These are phyloP conservation scores for Sporothrix pallida DNA, from an alignment of 2,329 filamentous ascomycete species.

Conservation along the genomic window DNA sequence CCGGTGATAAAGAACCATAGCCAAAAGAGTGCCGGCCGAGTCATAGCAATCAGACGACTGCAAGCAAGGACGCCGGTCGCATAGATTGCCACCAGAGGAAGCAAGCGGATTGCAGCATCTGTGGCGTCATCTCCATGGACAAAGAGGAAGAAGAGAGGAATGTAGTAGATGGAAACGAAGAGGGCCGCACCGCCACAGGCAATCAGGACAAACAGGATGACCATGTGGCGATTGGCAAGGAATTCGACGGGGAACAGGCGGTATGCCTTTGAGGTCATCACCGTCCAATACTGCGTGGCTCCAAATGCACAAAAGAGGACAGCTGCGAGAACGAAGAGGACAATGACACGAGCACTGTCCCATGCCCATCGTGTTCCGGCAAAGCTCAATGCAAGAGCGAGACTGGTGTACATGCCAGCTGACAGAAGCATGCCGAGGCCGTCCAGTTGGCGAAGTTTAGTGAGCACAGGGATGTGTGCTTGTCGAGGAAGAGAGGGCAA, in stretches of 20 bases:
- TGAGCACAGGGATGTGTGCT: slow-evolving; percentile 34
- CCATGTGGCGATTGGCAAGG: slow-evolving; percentile 45
- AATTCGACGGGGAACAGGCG: slow-evolving; percentile 57
- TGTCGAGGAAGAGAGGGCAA: slow-evolving; percentile 41
- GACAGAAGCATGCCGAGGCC: slow-evolving; percentile 52
- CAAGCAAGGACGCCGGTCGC: slow-evolving; percentile 45
- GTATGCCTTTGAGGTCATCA: slow-evolving; percentile 49
- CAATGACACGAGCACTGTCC: slow-evolving; percentile 42
- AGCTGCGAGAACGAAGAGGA: slow-evolving; percentile 35
- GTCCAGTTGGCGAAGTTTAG: slow-evolving; percentile 49
- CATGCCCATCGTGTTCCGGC: slow-evolving; percentile 58
- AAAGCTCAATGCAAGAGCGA: slow-evolving; percentile 58
- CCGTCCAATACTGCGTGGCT: slow-evolving; percentile 51
- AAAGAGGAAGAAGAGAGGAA: slow-evolving; percentile 61
- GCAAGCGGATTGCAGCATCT: slow-evolving; percentile 46
- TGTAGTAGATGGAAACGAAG: slow-evolving; percentile 52
- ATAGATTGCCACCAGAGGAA: slow-evolving; percentile 49
- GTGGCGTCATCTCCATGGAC: slow-evolving; percentile 48
- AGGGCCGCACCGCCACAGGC: slow-evolving; percentile 37
- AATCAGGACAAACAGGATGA: slow-evolving; percentile 52
- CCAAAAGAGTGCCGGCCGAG: slow-evolving; percentile 48
- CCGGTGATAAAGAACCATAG: slow-evolving; percentile 50
- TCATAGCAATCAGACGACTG: slow-evolving; percentile 44
- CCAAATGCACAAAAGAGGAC: slow-evolving; percentile 52
- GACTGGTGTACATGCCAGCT: slow-evolving; percentile 48